Base-by-base conservation (phyloP, 2,329 filamentous ascomycete species). In the Cladosporium sp. region DNA sequence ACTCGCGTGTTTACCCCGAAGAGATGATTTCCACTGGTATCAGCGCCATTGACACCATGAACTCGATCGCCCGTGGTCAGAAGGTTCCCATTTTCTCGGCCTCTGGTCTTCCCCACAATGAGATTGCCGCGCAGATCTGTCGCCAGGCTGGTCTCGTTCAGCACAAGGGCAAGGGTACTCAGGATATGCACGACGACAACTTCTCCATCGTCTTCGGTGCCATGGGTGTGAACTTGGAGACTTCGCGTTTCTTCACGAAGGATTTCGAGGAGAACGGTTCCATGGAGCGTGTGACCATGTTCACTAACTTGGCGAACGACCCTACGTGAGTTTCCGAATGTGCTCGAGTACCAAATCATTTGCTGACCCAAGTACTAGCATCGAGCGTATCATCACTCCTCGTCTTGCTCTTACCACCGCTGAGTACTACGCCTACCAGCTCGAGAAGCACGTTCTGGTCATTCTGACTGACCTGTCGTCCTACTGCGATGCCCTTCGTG, bases 21-120 rank as follows among this genome's bases (percentile, higher is more conserved):
- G 95, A 98, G 76, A 98, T 98, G 92, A 97, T 98, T 67, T 93
- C 92, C 34, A 98, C 93, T 44, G 93, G 93, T 84, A 98, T 98
- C 72, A 97, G 92, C 58, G 91, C 93, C 68, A 97, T 98, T 67
- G 92, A 97, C 70, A 95, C 91, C 57, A 97, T 97, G 92, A 80
- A 80, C 71, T 80, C 77, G 46, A 95, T 97, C 72, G 93, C 95
- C 60, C 90, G 93, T 82, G 93, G 93, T 58, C 93, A 98, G 73
- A 98, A 98, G 81, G 98, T 98, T 61, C 93, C 95, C 64, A 98
- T 98, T 67, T 98, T 98, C 83, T 98, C 93, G 22, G 90, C 93
- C 51, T 85, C 93, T 56, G 93, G 93, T 90, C 83, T 98, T 55
- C 95, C 95, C 37, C 95, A 98, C 77, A 98, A 98, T 77, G 93